Conservation (phyloP, 352 stramenopile genomes). For the Globisporangium mamillatum region DNA sequence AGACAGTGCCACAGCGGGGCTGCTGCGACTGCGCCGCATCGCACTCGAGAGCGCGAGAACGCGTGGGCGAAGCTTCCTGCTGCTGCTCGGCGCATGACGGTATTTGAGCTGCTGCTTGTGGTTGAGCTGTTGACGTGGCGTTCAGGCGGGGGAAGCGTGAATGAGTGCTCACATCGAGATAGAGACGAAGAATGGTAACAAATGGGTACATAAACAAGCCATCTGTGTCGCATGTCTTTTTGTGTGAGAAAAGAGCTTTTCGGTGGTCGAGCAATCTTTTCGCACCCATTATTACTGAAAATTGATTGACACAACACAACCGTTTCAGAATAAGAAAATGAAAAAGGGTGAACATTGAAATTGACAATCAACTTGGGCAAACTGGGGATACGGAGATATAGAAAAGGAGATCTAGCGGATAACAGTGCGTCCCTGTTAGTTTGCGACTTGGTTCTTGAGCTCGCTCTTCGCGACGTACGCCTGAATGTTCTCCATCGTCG, state of each 20-base stretch:
- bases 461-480: conserved; percentile 28
- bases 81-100: not conserved
- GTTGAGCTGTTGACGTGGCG: not conserved
- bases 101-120: not conserved
- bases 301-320: not conserved
- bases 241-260: not conserved
- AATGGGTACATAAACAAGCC: not conserved
- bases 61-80: not conserved
- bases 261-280: not conserved
- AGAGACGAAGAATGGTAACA: not conserved
- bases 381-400: not conserved
- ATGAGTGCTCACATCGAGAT: not conserved
- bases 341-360: not conserved
- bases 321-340: not conserved
- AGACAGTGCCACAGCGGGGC: not conserved
- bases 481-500: conserved; percentile 74
- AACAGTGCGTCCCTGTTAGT: not conserved
- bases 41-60: not conserved
- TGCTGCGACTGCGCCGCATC: not conserved
- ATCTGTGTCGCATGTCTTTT: not conserved
- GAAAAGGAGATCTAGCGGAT: not conserved
- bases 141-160: not conserved
- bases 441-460: not conserved
- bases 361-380: not conserved
- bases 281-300: not conserved